A percentile compares a stretch with the other conserved stretches of the same genome.
phyloP scores from a whole-genome alignment of 192 early-diverging fungal species.

The Coemansia sp. region DNA sequence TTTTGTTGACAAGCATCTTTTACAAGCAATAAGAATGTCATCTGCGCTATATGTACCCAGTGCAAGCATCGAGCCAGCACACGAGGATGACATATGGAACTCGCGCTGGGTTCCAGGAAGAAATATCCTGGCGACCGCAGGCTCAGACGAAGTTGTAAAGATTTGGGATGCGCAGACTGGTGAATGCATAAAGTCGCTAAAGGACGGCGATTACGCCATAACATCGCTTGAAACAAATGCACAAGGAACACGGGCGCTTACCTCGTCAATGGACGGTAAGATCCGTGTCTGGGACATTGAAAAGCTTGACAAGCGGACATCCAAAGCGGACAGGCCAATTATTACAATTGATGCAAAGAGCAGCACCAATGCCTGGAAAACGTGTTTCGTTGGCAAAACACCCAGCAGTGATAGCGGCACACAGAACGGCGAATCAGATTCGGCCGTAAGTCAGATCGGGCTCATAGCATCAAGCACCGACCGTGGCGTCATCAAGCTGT shows the following conservation, averaged over 20 bases:
- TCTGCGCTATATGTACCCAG: slow-evolving; percentile 39
- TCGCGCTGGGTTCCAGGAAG: slow-evolving; percentile 44
- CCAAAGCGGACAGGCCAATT: slow-evolving; percentile 7
- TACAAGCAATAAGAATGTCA: slow-evolving; percentile 18
- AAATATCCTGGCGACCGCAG: slow-evolving; percentile 38
- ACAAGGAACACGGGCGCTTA: slow-evolving; percentile 37
- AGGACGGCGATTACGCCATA: slow-evolving; percentile 42
- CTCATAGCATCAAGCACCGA: slow-evolving; percentile 43
- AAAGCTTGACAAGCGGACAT: not conserved
- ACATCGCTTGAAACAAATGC: slow-evolving; percentile 47
- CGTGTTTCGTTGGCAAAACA: slow-evolving; percentile 29
- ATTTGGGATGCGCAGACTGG: slow-evolving; percentile 48
- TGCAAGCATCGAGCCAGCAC: slow-evolving; percentile 37
- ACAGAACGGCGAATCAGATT: not conserved
- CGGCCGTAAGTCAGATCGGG: not conserved
- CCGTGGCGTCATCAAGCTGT: slow-evolving; percentile 39
- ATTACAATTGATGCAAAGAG: slow-evolving; percentile 30
- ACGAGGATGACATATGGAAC: slow-evolving; percentile 53
- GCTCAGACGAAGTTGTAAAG: slow-evolving; percentile 42
- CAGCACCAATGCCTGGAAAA: slow-evolving; percentile 44
- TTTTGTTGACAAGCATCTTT: not conserved
- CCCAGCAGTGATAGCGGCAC: slow-evolving; percentile 2
- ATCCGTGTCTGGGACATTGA: slow-evolving; percentile 44
- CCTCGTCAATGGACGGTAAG: slow-evolving; percentile 54
- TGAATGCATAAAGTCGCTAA: slow-evolving; percentile 23